A percentile compares a stretch with the other conserved stretches of the same genome.
These are phyloP conservation scores for Globisporangium cystogenes DNA, from an alignment of 352 stramenopile species.

Conservation along the genomic window DNA sequence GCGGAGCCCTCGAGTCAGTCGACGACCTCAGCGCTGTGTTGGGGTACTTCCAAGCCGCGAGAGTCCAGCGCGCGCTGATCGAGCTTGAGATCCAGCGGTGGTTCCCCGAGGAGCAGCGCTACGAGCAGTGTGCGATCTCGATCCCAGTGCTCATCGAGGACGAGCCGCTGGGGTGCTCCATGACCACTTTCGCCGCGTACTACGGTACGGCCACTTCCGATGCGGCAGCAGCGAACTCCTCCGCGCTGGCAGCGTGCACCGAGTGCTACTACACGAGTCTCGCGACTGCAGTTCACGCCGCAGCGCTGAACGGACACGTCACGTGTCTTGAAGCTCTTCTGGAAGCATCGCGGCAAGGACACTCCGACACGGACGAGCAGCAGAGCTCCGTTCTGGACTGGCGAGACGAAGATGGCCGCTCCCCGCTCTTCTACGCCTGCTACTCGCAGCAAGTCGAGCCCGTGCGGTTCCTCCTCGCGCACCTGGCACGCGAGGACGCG, in stretches of 20 bases:
- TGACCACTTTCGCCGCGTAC: constrained; percentile 52
- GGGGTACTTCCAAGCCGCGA: constrained; percentile 11
- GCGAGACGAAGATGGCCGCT: constrained; percentile 56
- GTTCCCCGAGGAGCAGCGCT: constrained; percentile 34
- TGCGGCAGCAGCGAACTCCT: neutral
- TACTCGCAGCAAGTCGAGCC: constrained; percentile 46
- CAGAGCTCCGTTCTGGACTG: constrained; percentile 31
- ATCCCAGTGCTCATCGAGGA: constrained; percentile 6
- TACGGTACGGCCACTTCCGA: constrained; percentile 22
- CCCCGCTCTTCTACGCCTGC: constrained; percentile 68
- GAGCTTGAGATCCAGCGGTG: constrained; percentile 42
- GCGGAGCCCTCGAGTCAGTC: constrained; percentile 19
- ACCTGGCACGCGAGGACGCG: constrained; percentile 3
- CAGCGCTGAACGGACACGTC: constrained; percentile 47
- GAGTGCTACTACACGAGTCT: constrained; percentile 57
- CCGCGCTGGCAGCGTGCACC: constrained; percentile 20
- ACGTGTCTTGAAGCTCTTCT: constrained; percentile 35
- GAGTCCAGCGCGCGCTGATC: constrained; percentile 11
- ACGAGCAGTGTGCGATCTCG: constrained; percentile 23
- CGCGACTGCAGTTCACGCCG: constrained; percentile 46
- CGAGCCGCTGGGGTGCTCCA: constrained; percentile 30
- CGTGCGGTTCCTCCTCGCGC: constrained; percentile 34
- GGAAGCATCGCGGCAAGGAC: constrained; percentile 1
- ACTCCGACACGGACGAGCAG: neutral
- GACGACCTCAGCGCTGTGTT: constrained; percentile 15